phyloP scores from a whole-genome alignment of 2,329 filamentous ascomycete species.

The Pseudogymnoascus sp. region DNA sequence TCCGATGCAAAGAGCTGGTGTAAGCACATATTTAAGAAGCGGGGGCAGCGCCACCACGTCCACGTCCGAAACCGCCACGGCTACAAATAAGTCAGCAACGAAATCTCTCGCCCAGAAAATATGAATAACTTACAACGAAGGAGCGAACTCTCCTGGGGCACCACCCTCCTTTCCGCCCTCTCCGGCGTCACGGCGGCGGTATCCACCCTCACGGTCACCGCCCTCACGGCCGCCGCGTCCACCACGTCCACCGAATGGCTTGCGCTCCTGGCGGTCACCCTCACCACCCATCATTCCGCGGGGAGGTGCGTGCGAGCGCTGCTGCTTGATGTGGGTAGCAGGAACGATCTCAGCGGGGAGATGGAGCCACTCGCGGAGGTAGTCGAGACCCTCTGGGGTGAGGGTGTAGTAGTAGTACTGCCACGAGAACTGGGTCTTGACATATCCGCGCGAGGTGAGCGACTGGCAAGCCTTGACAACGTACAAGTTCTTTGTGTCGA shows the following conservation, averaged over 20 bases:
- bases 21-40: slow-evolving; percentile 25
- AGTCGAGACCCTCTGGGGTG: slow-evolving; percentile 98
- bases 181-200: slow-evolving; percentile 82
- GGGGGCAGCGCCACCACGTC: slow-evolving; percentile 68
- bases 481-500: slow-evolving; percentile 99
- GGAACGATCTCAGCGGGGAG: slow-evolving; percentile 98
- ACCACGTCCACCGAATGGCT: slow-evolving; percentile 63
- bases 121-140: slow-evolving; percentile 63
- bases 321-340: slow-evolving; percentile 99
- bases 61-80: slow-evolving; percentile 85
- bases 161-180: slow-evolving; percentile 75
- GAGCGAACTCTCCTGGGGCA: slow-evolving; percentile 85
- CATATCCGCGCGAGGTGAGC: slow-evolving; percentile 91
- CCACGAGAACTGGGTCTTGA: slow-evolving; percentile 99
- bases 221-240: slow-evolving; percentile 54
- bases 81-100: slow-evolving; percentile 37
- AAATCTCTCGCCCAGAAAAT: not conserved
- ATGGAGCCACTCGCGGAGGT: slow-evolving; percentile 99
- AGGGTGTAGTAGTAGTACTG: slow-evolving; percentile 99
- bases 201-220: slow-evolving; percentile 80
- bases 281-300: slow-evolving; percentile 96
- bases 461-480: slow-evolving; percentile 99
- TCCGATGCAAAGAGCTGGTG: slow-evolving; percentile 29
- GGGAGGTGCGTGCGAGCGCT: slow-evolving; percentile 95
- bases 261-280: slow-evolving; percentile 61